Base-by-base conservation (phyloP, 805 yeast species). In the Wickerhamiella siamensis region DNA sequence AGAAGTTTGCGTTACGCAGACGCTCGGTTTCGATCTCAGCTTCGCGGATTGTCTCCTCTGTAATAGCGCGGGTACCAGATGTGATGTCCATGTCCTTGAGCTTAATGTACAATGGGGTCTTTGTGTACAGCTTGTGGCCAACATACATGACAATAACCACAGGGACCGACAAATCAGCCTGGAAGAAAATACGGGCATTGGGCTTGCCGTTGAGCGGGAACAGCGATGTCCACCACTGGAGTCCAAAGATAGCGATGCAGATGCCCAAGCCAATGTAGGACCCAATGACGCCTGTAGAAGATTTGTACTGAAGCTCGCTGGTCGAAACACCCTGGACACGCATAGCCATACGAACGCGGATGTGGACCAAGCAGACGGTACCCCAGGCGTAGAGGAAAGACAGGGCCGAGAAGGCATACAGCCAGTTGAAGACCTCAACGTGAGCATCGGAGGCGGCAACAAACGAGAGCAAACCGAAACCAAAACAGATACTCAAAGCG, bases 211-310 rank as follows among this genome's bases (percentile, higher is more conserved):
- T 74, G 61, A 75, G 55, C 42, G 94, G 94, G 69, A 68, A 82
- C 35, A 80, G 62, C 6, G 91, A 86, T 45, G 78, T 69, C 83
- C 87, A 83, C 65, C 83, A 79, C 63, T 82, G 87, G 18, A 86
- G 83, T 41, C 73, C 63, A 46, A 84, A 64, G 47, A 83, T 78
- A 41, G 79, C 57, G 21, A 71, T 29, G 57, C 77, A 77, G 53
- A 84, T 62, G 20, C 59, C 46, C 10, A 74, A 53, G 42, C 88
- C 88, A 57, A 71, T 72, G 49, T 57, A 61, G 0, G 93, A 78
- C 36, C 94, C 94, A 50, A 57, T 59, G 27, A 76, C 61, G 52
- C 94, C 94, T 38, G 71, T 65, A 43, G 78, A 79, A 3, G 94
- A 70, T 32, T 65, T 66, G 60, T 74, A 83, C 1, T 79, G 67